A percentile compares a stretch with the other conserved stretches of the same genome.
Evolutionary conservation across 2,329 filamentous ascomycete species (phyloP).

Genomic region (Trichoderma sp.): DNA sequence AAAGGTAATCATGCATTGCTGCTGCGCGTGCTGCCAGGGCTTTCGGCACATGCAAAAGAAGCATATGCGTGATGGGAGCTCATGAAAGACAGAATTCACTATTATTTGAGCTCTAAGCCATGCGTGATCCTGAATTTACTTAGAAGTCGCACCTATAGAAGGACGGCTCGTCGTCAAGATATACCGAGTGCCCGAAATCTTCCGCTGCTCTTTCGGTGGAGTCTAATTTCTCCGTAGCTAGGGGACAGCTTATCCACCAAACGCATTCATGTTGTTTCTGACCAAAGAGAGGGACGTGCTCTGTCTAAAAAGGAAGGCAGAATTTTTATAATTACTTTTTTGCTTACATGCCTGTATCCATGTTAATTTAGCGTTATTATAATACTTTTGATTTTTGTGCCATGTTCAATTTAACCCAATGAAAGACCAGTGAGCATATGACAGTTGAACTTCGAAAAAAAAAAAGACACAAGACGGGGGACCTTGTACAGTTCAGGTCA

Average conservation of each 20-base stretch:
- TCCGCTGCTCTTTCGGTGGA: neutral
- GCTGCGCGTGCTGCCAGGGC: neutral
- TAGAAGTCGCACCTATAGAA: neutral
- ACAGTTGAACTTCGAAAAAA: too few relatives aligned
- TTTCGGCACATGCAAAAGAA: neutral
- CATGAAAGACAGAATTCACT: too few relatives aligned
- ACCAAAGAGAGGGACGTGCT: neutral
- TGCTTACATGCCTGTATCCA: neutral
- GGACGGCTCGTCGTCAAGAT: neutral
- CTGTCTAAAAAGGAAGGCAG: constrained; percentile 14
- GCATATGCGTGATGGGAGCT: neutral
- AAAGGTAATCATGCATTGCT: neutral
- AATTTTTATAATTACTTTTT: neutral
- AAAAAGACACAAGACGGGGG: too few relatives aligned
- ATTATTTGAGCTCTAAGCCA: too few relatives aligned
- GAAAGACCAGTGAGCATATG: too few relatives aligned
- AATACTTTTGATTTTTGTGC: neutral
- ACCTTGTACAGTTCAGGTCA: too few relatives aligned
- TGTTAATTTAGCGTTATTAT: neutral
- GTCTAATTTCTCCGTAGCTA: constrained; percentile 1
- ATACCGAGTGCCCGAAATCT: neutral
- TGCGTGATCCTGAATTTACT: too few relatives aligned
- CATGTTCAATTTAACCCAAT: too few relatives aligned
- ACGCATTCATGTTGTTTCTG: neutral
- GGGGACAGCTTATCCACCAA: neutral